These are phyloP conservation scores for Phytophthora constricta DNA, from an alignment of 352 stramenopile species.

Conservation along the genomic window DNA sequence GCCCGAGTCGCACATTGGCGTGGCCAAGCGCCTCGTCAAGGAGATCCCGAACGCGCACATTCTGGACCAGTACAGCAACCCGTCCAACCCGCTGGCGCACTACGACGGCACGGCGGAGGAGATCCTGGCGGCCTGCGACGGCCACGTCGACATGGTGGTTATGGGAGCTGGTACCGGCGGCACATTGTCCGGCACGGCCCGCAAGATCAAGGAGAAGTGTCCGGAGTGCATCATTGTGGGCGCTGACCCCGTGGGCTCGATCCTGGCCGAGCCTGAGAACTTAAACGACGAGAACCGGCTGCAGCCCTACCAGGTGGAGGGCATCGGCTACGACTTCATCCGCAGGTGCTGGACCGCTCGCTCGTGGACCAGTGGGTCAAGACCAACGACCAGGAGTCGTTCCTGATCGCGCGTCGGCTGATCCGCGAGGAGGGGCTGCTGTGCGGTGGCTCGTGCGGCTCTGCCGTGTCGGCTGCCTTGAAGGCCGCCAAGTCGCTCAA, in stretches of 20 bases:
- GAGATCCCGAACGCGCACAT: slow-evolving; percentile 97
- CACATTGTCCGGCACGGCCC: slow-evolving; percentile 94
- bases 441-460: slow-evolving; percentile 94
- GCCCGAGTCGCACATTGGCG: slow-evolving; percentile 94
- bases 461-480: slow-evolving; percentile 88
- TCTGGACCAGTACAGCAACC: slow-evolving; percentile 97
- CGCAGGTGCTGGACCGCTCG: slow-evolving; percentile 93
- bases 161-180: slow-evolving; percentile 95
- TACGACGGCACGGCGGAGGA: slow-evolving; percentile 96
- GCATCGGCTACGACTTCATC: slow-evolving; percentile 98
- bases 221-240: slow-evolving; percentile 87
- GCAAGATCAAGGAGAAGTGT: slow-evolving; percentile 95
- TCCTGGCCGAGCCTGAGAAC: slow-evolving; percentile 92
- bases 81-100: slow-evolving; percentile 95
- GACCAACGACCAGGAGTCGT: slow-evolving; percentile 93
- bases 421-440: slow-evolving; percentile 96
- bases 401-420: slow-evolving; percentile 93
- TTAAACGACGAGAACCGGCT: slow-evolving; percentile 94
- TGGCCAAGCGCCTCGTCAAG: slow-evolving; percentile 92
- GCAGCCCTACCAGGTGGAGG: slow-evolving; percentile 94
- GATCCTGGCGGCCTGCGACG: slow-evolving; percentile 93
- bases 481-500: slow-evolving; percentile 88
- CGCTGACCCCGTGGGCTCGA: slow-evolving; percentile 92
- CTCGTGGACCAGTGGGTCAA: slow-evolving; percentile 96
- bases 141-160: slow-evolving; percentile 96